Base-by-base conservation (phyloP, 345 rosid species). In the Hypericum androsaemum region DNA sequence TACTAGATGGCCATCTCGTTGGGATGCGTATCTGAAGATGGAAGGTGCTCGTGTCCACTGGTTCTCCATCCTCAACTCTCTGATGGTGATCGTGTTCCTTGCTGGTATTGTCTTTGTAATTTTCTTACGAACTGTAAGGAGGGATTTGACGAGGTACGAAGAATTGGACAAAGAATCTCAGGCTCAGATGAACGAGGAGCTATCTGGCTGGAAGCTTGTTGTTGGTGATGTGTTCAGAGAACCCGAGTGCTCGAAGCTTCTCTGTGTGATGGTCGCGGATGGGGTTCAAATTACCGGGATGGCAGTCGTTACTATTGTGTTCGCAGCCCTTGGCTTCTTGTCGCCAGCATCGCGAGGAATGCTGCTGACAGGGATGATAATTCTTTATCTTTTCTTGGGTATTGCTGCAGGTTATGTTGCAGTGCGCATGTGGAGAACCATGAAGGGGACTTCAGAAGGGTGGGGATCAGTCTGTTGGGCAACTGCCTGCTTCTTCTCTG, bases 1-100 rank as follows among this genome's bases (percentile, higher is more conserved):
- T 61, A 71, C 52, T 37, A 77, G 82, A 67, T 85, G 89, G 94
- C 89, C 89, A 54, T 84, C 94, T 8, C 75, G 94, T 38, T 84
- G 94, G 94, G 94, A 84, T 81, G 89, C 86, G 43, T 85, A 85
- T 68, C 64, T 85, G 77, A 85, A 78, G 65, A 82, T 85, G 89
- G 89, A 82, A 74, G 94, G 94, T 69, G 84, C 86, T 43, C 82
- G 89, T 35, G 87, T 85, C 48, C 94, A 80, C 65, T 85, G 94
- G 94, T 84, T 84, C 66, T 84, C 94, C 6, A 81, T 84, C 62
- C 63, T 84, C 16, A 84, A 84, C 64, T 84, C 94, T 0, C 86
- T 84, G 50, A 74, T 81, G 88, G 89, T 82, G 57, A 79, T 84
- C 51, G 67, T 80, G 64, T 81, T 84, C 70, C 68, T 84, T 3